Evolutionary conservation across 1,139 yeast genomes (phyloP).

Genomic region (Yamadazyma mexicana): DNA sequence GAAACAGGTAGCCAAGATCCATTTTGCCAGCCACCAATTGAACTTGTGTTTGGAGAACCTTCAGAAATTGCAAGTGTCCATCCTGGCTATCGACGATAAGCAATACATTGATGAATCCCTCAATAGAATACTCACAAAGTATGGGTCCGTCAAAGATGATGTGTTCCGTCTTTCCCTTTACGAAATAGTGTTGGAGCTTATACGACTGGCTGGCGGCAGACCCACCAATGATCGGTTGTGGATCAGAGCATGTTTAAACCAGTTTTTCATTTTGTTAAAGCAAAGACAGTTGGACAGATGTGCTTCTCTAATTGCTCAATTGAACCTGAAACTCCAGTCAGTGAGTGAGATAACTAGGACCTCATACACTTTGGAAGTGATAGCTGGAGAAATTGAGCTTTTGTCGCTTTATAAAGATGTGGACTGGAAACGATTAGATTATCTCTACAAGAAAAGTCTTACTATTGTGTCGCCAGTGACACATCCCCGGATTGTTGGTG

Average conservation of each 20-base stretch:
- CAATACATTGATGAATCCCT: constrained; percentile 65
- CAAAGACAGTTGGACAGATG: constrained; percentile 37
- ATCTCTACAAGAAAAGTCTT: constrained; percentile 50
- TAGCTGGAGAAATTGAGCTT: constrained; percentile 64
- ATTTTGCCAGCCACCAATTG: constrained; percentile 33
- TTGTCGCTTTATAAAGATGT: constrained; percentile 29
- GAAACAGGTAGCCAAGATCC: constrained; percentile 66
- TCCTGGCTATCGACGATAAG: constrained; percentile 31
- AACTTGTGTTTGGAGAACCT: constrained; percentile 35
- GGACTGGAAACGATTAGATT: constrained; percentile 41
- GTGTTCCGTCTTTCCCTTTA: constrained; percentile 28
- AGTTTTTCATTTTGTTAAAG: constrained; percentile 50
- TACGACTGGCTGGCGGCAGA: constrained; percentile 16
- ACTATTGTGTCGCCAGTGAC: constrained; percentile 63
- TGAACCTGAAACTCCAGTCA: constrained; percentile 39
- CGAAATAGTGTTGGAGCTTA: constrained; percentile 27
- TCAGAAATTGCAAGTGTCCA: constrained; percentile 20
- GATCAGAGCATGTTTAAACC: constrained; percentile 54
- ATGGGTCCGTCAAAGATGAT: constrained; percentile 31
- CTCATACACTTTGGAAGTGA: constrained; percentile 56
- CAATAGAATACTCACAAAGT: constrained; percentile 52
- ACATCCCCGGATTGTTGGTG: constrained; percentile 72
- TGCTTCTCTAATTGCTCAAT: constrained; percentile 32
- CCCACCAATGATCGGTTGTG: constrained; percentile 53
- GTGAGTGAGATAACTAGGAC: constrained; percentile 46